Conservation (phyloP, 306 rosid genomes). For the Malus sieversii region DNA sequence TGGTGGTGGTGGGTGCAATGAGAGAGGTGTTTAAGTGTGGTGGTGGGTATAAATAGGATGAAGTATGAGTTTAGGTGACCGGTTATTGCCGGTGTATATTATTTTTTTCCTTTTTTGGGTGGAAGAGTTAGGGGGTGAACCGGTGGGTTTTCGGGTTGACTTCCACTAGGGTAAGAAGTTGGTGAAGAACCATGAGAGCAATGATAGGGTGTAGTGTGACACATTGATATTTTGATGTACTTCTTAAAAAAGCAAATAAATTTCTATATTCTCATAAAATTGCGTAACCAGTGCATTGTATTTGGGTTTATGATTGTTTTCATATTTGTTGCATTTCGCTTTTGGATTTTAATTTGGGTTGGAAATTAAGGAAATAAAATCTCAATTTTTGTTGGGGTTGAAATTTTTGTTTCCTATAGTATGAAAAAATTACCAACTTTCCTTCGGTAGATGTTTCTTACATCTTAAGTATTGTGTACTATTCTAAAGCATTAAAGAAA, state of each 20-base stretch:
- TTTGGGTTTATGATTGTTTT: not conserved
- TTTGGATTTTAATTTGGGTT: not conserved
- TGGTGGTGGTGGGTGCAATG: not conserved
- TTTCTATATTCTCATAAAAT: not conserved
- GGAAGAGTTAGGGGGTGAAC: not conserved
- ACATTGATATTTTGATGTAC: not conserved
- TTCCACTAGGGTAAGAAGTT: not conserved
- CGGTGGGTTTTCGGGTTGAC: conserved; percentile 10
- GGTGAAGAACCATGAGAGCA: not conserved
- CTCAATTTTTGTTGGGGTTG: not conserved
- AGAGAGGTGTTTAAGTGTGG: not conserved
- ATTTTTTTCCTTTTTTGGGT: not conserved
- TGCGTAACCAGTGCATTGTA: not conserved
- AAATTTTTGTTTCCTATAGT: not conserved
- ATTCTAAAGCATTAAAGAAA: too few species aligned
- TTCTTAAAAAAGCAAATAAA: not conserved
- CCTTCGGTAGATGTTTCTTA: not conserved
- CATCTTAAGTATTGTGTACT: too few species aligned
- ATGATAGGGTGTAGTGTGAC: not conserved
- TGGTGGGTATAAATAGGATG: not conserved
- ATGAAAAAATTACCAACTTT: not conserved
- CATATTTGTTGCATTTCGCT: not conserved
- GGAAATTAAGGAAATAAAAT: not conserved
- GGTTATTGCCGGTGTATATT: conserved; percentile 22
- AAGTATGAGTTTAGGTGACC: conserved; percentile 1